Conservation (phyloP, 2,329 filamentous ascomycete genomes). For the Aspergillus phoenicis region DNA sequence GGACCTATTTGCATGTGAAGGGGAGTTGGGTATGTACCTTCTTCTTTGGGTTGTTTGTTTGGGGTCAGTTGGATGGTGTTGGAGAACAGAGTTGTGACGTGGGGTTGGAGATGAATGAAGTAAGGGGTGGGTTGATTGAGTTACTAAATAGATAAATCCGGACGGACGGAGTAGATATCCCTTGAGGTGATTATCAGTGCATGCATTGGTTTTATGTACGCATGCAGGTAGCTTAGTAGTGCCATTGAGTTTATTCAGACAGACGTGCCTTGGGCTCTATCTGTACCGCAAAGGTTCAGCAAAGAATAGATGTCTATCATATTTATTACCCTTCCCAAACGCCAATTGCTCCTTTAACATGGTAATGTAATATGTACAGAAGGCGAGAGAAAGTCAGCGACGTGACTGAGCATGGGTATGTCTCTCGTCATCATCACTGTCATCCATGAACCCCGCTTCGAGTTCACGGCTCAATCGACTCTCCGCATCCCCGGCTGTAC, state of each 20-base stretch:
- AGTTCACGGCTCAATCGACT: slow-evolving; percentile 75
- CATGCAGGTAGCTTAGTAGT: no score
- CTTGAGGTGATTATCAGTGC: not conserved
- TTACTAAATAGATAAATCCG: no score
- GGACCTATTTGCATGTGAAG: not conserved
- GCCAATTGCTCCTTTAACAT: not conserved
- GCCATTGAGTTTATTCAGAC: no score
- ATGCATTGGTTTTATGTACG: not conserved
- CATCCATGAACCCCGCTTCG: slow-evolving; percentile 74
- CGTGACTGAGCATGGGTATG: slow-evolving; percentile 17
- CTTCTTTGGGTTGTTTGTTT: not conserved
- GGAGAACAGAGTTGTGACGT: not conserved
- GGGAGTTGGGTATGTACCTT: not conserved
- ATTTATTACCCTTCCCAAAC: not conserved
- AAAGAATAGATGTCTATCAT: not conserved
- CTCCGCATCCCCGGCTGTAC: slow-evolving; percentile 41
- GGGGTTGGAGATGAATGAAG: not conserved
- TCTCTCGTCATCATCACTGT: slow-evolving; percentile 71
- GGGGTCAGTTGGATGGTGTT: not conserved
- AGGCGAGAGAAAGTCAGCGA: slow-evolving; percentile 16
- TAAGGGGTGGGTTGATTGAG: not conserved
- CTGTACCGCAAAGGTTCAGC: no score
- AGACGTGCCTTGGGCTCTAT: no score
- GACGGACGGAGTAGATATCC: no score
- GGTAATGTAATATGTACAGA: slow-evolving; percentile 1